These are phyloP conservation scores for Brachypodium distachyon DNA, from an alignment of 202 grass and related monocot genomes.

Conservation along the genomic window DNA sequence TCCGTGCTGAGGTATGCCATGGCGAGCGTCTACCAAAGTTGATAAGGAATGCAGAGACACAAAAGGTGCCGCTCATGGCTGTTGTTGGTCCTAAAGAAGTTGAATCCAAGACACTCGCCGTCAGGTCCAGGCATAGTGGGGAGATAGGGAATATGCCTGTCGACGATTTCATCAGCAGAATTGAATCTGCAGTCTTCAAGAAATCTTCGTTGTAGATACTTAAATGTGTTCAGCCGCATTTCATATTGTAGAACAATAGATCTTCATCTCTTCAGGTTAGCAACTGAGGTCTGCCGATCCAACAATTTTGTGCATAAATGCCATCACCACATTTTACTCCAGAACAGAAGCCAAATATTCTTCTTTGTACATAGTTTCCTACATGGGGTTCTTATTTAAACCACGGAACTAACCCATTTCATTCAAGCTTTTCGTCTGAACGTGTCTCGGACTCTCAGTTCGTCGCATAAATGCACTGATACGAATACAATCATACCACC, in stretches of 20 bases:
- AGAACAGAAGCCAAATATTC: not conserved
- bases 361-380: not conserved
- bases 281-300: not conserved
- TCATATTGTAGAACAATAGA: conserved; percentile 9
- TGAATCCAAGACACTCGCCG: conserved; percentile 49
- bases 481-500: too few relatives aligned
- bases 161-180: conserved; percentile 55
- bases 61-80: conserved; percentile 87
- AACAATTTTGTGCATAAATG: not conserved
- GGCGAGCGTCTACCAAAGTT: conserved; percentile 88
- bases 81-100: conserved; percentile 90
- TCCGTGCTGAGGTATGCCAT: conserved; percentile 74
- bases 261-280: not conserved
- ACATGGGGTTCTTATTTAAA: not conserved
- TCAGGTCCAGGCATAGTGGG: conserved; percentile 59
- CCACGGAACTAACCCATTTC: too few relatives aligned
- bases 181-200: conserved; percentile 24
- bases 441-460: too few relatives aligned
- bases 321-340: not conserved
- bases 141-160: conserved; percentile 57
- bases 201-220: conserved; percentile 37
- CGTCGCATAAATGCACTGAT: too few relatives aligned
- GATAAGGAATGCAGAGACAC: conserved; percentile 75
- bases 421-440: too few relatives aligned
- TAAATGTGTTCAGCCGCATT: not conserved